phyloP scores from a whole-genome alignment of 768 basidiomycete genomes.

The Cystobasidium onofrii region DNA sequence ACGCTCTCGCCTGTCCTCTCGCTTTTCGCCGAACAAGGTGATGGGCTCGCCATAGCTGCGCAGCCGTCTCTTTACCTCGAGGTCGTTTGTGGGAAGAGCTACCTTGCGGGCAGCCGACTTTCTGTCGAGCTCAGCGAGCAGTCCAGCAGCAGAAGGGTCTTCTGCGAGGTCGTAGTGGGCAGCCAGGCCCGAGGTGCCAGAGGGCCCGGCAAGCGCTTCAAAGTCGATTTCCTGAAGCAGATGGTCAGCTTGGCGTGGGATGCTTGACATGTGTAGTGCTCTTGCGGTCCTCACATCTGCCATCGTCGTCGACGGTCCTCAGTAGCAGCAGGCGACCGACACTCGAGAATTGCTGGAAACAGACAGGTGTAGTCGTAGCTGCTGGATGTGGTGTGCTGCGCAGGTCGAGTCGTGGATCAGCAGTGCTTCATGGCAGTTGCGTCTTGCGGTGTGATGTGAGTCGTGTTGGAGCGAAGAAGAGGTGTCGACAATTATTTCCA shows the following conservation, averaged over 20 bases:
- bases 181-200: not conserved
- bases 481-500: no score
- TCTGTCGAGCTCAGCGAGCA: slow-evolving; percentile 91
- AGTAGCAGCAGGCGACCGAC: no score
- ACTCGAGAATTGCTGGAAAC: no score
- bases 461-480: no score
- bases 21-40: slow-evolving; percentile 79
- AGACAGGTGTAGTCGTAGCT: no score
- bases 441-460: no score
- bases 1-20: slow-evolving; percentile 60
- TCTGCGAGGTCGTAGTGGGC: slow-evolving; percentile 27
- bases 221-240: slow-evolving; percentile 37
- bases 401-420: no score
- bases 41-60: slow-evolving; percentile 94
- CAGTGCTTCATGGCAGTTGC: no score
- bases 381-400: no score
- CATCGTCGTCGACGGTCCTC: not conserved
- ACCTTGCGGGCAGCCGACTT: slow-evolving; percentile 89
- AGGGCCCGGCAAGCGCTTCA: slow-evolving; percentile 35
- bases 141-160: slow-evolving; percentile 49
- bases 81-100: slow-evolving; percentile 96
- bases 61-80: slow-evolving; percentile 75
- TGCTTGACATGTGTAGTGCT: not conserved
- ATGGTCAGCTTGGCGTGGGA: not conserved
- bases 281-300: not conserved